Evolutionary conservation across 2,329 filamentous ascomycete genomes (phyloP).

Genomic region (Fusarium sp.): DNA sequence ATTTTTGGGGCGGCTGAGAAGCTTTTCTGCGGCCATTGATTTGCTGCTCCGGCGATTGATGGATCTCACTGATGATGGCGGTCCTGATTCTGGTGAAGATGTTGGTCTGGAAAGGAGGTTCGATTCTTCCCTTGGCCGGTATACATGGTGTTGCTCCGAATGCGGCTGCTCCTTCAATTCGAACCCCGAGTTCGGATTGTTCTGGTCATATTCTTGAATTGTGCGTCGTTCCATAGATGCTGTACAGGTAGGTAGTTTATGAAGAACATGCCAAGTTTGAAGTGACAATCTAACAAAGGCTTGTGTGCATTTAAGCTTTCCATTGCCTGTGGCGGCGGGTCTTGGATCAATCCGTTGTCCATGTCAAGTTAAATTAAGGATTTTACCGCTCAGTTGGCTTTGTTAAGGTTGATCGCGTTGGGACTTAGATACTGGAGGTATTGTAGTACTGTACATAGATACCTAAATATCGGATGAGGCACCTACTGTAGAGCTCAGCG

Average conservation of each 20-base stretch:
- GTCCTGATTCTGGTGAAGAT: not conserved
- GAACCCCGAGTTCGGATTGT: not conserved
- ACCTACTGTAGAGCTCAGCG: not conserved
- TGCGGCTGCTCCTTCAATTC: slow-evolving; percentile 6
- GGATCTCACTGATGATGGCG: not conserved
- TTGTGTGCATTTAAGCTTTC: slow-evolving; percentile 23
- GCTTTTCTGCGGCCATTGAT: not conserved
- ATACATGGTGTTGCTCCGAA: not conserved
- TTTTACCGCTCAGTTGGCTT: not conserved
- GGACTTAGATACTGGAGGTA: not conserved
- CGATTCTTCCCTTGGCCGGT: slow-evolving; percentile 10
- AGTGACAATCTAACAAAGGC: not conserved
- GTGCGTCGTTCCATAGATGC: not conserved
- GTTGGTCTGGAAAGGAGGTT: slow-evolving; percentile 10
- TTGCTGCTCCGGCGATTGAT: not conserved
- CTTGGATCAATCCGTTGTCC: not conserved
- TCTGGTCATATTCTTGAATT: not conserved
- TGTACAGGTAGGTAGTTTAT: not conserved
- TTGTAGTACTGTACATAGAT: not conserved
- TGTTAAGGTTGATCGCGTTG: not conserved
- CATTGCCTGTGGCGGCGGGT: slow-evolving; percentile 9
- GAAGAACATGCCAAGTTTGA: not conserved
- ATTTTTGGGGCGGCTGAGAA: slow-evolving; percentile 20
- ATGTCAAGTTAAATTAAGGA: slow-evolving; percentile 4
- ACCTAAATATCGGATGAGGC: not conserved